Evolutionary conservation across 805 yeast genomes (phyloP), one percentile per base, ranked within the genome.

Genomic region (Blastobotrys parvus): DNA sequence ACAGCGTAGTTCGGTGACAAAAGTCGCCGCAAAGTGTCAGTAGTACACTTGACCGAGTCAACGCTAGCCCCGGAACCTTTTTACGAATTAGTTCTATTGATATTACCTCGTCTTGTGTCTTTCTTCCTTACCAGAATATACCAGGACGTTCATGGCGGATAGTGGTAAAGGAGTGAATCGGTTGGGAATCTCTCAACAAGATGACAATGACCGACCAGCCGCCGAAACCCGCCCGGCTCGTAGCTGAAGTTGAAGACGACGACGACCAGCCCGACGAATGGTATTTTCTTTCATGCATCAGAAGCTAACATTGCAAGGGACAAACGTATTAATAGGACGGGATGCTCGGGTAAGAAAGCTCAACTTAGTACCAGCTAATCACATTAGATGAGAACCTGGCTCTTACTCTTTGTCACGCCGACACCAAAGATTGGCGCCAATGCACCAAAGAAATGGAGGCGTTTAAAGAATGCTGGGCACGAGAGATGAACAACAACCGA

Each of bases 1-100:
- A 92, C 96, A 0, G 95, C 94, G 61, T 92, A 92, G 61, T 80
- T 71, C 0, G 97, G 96, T 1, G 95, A 84, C 10, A 92, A 69
- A 44, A 82, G 73, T 20, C 75, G 58, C 42, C 95, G 68, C 16
- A 92, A 69, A 1, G 94, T 75, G 51, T 85, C 90, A 3, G 84
- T 60, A 41, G 94, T 78, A 55, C 89, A 95, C 48, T 79, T 82
- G 41, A 88, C 94, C 23, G 92, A 80, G 41, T 87, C 94, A 1
- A 82, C 71, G 0, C 97, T 84, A 4, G 97, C 75, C 1, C 98
- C 98, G 1, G 86, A 82, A 3, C 82, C 79, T 58, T 51, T 56
- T 35, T n/a, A n/a, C n/a, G n/a, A n/a, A n/a, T n/a, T n/a, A n/a
- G 10, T 15, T 25, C 34, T 40, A 34, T 38, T 33, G 22, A 16